Evolutionary conservation across 768 basidiomycete genomes (phyloP), one percentile per base, ranked within the genome.

Genomic region (Calocybe indica): DNA sequence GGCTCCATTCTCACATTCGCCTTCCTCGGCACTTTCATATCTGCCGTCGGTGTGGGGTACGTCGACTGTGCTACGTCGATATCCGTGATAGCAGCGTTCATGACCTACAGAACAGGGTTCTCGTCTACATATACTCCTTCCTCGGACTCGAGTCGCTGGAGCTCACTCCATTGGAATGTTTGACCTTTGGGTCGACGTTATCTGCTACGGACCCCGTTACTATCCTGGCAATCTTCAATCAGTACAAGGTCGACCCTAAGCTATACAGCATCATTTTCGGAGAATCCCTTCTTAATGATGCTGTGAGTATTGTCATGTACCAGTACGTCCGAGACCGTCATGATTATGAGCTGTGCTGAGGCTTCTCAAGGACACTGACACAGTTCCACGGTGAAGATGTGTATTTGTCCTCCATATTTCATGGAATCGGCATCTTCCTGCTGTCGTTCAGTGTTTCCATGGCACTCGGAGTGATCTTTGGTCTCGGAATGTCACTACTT

Each of bases 301-400:
- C 96, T 13, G 96, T 98, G 60, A 92, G 91, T 77, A 98, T 98
- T 72, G 94, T 98, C 66, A 93, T 99, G 89, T 98, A 98, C 67
- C 96, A 99, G 93, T 97, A 64, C 75, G 93, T 87, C 51, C 29
- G 30, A 29, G 32, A 11, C 13, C 29, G 7, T 51, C 45, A 38
- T 34, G 37, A 37, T 40, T 44, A 2, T 35, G 32, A 5, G 31
- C 42, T 34, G 15, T 44, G 35, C 42, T 37, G 9, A 47, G 6
- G 32, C 43, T 29, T 37, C 14, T 47, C 5, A 58, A 97, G 93
- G 65, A 97, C 95, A 0, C 71, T 97, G 44, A 85, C 88, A 6
- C 88, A 85, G 60, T 97, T 97, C 66, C 91, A 94, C 56, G 91
- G 92, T 5, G 76, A 80, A 29, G 90, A 93, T 57, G 85, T 98